phyloP scores from a whole-genome alignment of 2,329 filamentous ascomycete species.

The Bipolaris cookei region DNA sequence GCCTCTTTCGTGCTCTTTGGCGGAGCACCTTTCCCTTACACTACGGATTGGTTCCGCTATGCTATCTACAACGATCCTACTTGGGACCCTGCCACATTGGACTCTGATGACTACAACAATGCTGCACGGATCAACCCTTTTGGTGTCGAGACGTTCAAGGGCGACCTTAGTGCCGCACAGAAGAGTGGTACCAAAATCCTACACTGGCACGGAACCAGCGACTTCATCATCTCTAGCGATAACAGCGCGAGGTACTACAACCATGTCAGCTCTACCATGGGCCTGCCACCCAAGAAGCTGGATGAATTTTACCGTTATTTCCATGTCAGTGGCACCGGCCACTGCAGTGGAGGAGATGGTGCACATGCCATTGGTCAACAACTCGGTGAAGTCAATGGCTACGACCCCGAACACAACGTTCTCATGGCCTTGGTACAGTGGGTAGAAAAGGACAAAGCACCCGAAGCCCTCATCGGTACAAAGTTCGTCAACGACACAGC shows the following conservation, averaged over 20 bases:
- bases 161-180: constrained; percentile 48
- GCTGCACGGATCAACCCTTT: constrained; percentile 47
- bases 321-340: constrained; percentile 59
- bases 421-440: constrained; percentile 57
- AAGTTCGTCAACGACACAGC: constrained; percentile 41
- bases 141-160: constrained; percentile 52
- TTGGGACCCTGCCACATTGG: constrained; percentile 52
- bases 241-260: constrained; percentile 59
- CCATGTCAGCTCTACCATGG: constrained; percentile 55
- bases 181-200: constrained; percentile 55
- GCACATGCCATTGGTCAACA: constrained; percentile 49
- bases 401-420: constrained; percentile 53
- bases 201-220: constrained; percentile 55
- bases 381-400: constrained; percentile 23
- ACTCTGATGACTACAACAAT: constrained; percentile 51
- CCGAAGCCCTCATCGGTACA: constrained; percentile 48
- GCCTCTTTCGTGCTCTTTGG: constrained; percentile 49
- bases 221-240: constrained; percentile 54
- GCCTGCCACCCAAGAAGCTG: constrained; percentile 38
- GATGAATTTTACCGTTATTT: constrained; percentile 60
- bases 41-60: constrained; percentile 58
- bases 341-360: constrained; percentile 59
- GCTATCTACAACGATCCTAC: constrained; percentile 55
- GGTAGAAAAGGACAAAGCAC: constrained; percentile 54
- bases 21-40: constrained; percentile 53